Evolutionary conservation across 371 early-diverging fungal genomes (phyloP).

Genomic region (Mortierella sp.): DNA sequence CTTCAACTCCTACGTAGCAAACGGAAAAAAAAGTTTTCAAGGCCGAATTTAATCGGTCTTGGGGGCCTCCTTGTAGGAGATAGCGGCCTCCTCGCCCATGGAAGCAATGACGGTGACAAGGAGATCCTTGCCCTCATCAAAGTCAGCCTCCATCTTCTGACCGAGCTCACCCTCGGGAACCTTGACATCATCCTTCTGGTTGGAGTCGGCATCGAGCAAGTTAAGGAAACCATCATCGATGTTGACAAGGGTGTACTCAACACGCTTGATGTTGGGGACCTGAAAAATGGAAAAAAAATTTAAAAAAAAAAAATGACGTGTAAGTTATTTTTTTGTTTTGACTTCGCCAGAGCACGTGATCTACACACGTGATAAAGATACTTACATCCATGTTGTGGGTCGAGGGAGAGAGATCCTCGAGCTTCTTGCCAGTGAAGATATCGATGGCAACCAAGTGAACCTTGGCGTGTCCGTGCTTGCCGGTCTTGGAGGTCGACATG

Average conservation of each 20-base stretch:
- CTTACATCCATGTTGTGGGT: conserved; percentile 98
- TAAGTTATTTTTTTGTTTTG: too few relatives aligned
- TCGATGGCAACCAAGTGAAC: conserved; percentile 96
- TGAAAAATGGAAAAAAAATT: too few relatives aligned
- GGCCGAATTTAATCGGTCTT: conserved; percentile 41
- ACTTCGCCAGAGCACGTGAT: too few relatives aligned
- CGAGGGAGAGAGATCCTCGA: conserved; percentile 97
- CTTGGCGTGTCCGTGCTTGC: conserved; percentile 99
- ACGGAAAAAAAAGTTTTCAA: too few relatives aligned
- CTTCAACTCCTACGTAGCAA: conserved; percentile 16
- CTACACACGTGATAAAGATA: too few relatives aligned
- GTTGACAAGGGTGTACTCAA: conserved; percentile 88
- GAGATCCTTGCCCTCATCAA: conserved; percentile 84
- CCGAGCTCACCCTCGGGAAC: conserved; percentile 91
- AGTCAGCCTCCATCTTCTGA: conserved; percentile 75
- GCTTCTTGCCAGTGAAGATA: conserved; percentile 97
- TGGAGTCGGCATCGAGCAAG: conserved; percentile 83
- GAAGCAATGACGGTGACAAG: conserved; percentile 88
- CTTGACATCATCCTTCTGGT: conserved; percentile 96
- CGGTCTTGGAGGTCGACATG: conserved; percentile 95
- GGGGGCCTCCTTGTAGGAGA: conserved; percentile 77
- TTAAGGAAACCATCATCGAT: conserved; percentile 94
- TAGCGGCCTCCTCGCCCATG: conserved; percentile 95
- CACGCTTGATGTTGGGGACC: conserved; percentile 90
- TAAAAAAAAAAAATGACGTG: too few relatives aligned